These are phyloP conservation scores for Colletotrichum tropicicola DNA, from an alignment of 2,329 filamentous ascomycete genomes.

Conservation along the genomic window DNA sequence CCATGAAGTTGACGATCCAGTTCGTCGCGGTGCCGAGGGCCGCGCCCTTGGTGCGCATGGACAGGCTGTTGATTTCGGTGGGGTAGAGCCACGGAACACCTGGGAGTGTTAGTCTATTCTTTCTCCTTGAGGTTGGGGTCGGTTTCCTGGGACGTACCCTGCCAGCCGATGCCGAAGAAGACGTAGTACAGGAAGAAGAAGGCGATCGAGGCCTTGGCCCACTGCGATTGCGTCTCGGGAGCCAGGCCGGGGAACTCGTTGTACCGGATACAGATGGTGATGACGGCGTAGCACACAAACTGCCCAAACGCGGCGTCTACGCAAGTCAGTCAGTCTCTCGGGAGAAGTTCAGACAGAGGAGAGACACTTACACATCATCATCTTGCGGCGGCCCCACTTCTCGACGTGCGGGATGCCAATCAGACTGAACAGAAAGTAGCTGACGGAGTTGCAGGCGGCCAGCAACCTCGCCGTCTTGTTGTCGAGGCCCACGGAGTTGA, in stretches of 20 bases:
- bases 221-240: conserved; percentile 5
- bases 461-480: conserved; percentile 60
- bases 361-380: conserved; percentile 59
- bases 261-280: conserved; percentile 58
- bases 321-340: too few relatives aligned
- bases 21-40: conserved; percentile 29
- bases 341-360: background rate
- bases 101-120: background rate
- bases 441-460: conserved; percentile 54
- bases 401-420: conserved; percentile 39
- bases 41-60: conserved; percentile 41
- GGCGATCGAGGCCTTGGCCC: conserved; percentile 32
- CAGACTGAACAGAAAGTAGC: conserved; percentile 39
- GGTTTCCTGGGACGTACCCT: too few relatives aligned
- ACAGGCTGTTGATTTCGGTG: conserved; percentile 44
- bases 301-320: conserved; percentile 58
- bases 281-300: conserved; percentile 59
- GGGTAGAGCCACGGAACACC: conserved; percentile 41
- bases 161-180: conserved; percentile 32
- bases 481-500: conserved; percentile 58
- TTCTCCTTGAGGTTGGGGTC: too few relatives aligned
- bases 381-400: conserved; percentile 59
- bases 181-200: conserved; percentile 36
- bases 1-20: conserved; percentile 32
- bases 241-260: conserved; percentile 38